Evolutionary conservation across 2,329 filamentous ascomycete species (phyloP).

Genomic region (Metarhizium brunneum): DNA sequence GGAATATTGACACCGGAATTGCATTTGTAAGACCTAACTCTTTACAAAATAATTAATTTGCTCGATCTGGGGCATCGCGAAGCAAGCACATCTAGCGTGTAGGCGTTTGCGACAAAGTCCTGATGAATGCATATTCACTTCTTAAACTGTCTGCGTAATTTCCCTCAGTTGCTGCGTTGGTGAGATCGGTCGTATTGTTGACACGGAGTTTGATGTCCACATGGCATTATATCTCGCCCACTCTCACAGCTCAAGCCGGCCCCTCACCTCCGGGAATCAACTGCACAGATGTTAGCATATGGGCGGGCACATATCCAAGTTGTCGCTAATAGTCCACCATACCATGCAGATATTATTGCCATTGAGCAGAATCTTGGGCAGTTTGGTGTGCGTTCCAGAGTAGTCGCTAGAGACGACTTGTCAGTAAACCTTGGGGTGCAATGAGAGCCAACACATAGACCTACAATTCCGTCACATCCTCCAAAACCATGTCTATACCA

Average conservation of each 20-base stretch:
- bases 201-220: background rate
- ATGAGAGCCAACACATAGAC: constrained; percentile 16
- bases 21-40: background rate
- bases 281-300: constrained; percentile 28
- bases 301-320: background rate
- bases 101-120: background rate
- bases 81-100: background rate
- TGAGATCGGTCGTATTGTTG: background rate
- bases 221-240: background rate
- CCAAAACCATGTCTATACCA: constrained; percentile 83
- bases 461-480: constrained; percentile 95
- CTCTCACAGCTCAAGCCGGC: constrained; percentile 26
- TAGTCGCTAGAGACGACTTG: constrained; percentile 61
- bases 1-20: background rate
- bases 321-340: constrained; percentile 21
- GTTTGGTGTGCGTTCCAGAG: constrained; percentile 74
- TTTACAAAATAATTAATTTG: background rate
- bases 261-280: constrained; percentile 73
- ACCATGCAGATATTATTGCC: constrained; percentile 99
- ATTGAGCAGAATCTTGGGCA: constrained; percentile 91
- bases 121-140: background rate
- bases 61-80: background rate
- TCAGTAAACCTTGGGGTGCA: background rate
- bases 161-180: background rate
- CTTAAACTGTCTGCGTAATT: background rate